phyloP scores from a whole-genome alignment of 1,139 yeast species.

The Pichia kudriavzevii region DNA sequence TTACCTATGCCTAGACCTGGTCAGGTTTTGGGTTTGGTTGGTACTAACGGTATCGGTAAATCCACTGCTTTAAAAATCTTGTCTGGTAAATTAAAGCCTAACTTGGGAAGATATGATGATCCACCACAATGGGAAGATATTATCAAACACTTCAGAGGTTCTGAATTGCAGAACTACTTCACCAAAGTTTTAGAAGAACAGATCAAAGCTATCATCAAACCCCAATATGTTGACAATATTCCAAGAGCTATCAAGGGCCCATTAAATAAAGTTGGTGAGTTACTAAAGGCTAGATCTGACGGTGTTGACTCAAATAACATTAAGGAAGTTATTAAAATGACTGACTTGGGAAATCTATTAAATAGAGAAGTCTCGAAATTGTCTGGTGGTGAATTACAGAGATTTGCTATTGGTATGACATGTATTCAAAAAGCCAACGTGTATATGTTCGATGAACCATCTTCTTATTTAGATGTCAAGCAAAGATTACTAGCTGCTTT shows the following conservation, averaged over 20 bases:
- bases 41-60: slow-evolving; percentile 98
- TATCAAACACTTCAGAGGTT: slow-evolving; percentile 85
- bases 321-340: slow-evolving; percentile 47
- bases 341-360: slow-evolving; percentile 69
- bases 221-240: slow-evolving; percentile 94
- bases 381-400: slow-evolving; percentile 97
- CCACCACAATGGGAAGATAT: slow-evolving; percentile 98
- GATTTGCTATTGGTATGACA: slow-evolving; percentile 96
- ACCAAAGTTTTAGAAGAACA: slow-evolving; percentile 90
- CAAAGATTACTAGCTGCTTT: slow-evolving; percentile 97
- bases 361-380: slow-evolving; percentile 81
- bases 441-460: slow-evolving; percentile 98
- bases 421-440: slow-evolving; percentile 93
- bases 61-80: slow-evolving; percentile 95
- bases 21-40: slow-evolving; percentile 94
- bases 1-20: slow-evolving; percentile 99
- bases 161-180: slow-evolving; percentile 92
- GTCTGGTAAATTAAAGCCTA: slow-evolving; percentile 98
- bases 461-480: slow-evolving; percentile 95
- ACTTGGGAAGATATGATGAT: slow-evolving; percentile 84
- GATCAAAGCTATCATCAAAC: slow-evolving; percentile 91
- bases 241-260: slow-evolving; percentile 95
- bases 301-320: slow-evolving; percentile 50
- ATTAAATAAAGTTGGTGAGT: slow-evolving; percentile 76
- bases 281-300: slow-evolving; percentile 68